Evolutionary conservation across 768 basidiomycete species (phyloP), one percentile per base, ranked within the genome.

Genomic region (Ramaria sp.): DNA sequence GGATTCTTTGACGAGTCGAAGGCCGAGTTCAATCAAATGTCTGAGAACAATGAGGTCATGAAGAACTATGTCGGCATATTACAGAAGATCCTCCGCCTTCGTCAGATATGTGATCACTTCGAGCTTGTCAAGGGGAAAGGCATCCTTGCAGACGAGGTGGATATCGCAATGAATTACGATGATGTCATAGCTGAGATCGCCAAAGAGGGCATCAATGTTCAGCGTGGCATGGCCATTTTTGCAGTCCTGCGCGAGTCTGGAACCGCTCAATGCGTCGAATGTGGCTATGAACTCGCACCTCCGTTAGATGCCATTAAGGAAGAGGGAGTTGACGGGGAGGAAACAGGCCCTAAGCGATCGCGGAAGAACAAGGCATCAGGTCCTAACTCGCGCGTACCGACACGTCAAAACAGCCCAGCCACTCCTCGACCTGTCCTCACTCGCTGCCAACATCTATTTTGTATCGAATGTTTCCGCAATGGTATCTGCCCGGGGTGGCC

Each of bases 31-130:
- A 82, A 81, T 57, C 83, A 89, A 63, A 73, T 97, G 59, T 81
- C 86, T 28, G 75, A 82, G 67, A 89, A 86, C 68, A 91, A 94
- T 62, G 87, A 92, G 66, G 85, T 96, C 51, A 89, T 94, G 85
- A 96, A 96, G 78, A 97, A 96, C 65, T 96, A 95, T 64, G 96
- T 96, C 60, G 91, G 92, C 52, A 95, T 99, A 62, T 69, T 99
- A 60, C 95, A 97, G 69, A 93, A 94, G 74, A 89, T 98, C 56
- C 74, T 99, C 50, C 88, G 94, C 22, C 77, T 99, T 44, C 87
- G 96, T 52, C 95, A 98, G 72, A 98, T 98, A 48, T 99, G 96
- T 69, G 93, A 97, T 65, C 95, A 99, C 68, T 89, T 79, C 61
- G 90, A 91, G 62, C 77, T 97, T 34, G 86, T 97, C 3, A 77